phyloP scores from a whole-genome alignment of 495 filamentous ascomycete genomes.

The Astrothelium macrocarpum region DNA sequence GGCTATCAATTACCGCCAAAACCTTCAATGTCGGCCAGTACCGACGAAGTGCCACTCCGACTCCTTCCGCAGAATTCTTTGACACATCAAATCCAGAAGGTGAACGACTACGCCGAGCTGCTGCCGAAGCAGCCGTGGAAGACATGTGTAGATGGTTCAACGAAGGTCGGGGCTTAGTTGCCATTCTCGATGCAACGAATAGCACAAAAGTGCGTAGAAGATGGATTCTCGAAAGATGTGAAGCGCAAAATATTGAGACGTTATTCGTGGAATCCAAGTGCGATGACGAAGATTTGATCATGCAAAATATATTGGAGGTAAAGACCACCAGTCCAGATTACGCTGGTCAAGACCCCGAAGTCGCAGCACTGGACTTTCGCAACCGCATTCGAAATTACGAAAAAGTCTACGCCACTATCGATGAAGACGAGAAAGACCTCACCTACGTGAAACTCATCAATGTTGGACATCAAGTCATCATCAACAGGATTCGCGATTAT shows the following conservation, averaged over 20 bases:
- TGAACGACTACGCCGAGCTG: slow-evolving; percentile 75
- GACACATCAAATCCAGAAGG: slow-evolving; percentile 79
- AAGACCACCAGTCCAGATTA: slow-evolving; percentile 97
- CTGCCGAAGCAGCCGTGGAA: slow-evolving; percentile 76
- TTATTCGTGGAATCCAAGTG: slow-evolving; percentile 94
- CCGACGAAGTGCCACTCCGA: slow-evolving; percentile 74
- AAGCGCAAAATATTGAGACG: slow-evolving; percentile 67
- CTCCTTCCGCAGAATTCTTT: slow-evolving; percentile 86
- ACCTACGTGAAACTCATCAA: slow-evolving; percentile 98
- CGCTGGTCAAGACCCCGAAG: slow-evolving; percentile 82
- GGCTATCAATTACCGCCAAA: slow-evolving; percentile 86
- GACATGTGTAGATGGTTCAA: slow-evolving; percentile 93
- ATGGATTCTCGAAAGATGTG: slow-evolving; percentile 78
- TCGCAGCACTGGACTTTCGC: slow-evolving; percentile 80
- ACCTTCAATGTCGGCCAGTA: slow-evolving; percentile 97
- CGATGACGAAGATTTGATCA: slow-evolving; percentile 87
- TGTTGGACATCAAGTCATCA: slow-evolving; percentile 87
- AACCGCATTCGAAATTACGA: slow-evolving; percentile 95
- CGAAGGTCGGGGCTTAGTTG: slow-evolving; percentile 62
- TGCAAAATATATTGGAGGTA: slow-evolving; percentile 94
- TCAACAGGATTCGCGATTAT: slow-evolving; percentile 95
- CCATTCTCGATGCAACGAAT: slow-evolving; percentile 92
- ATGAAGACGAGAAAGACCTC: slow-evolving; percentile 68
- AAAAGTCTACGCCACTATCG: slow-evolving; percentile 86
- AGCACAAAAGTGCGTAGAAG: slow-evolving; percentile 77